Evolutionary conservation across 2,329 filamentous ascomycete genomes (phyloP), one percentile per base, ranked within the genome.

Genomic region (Didymella lethalis): DNA sequence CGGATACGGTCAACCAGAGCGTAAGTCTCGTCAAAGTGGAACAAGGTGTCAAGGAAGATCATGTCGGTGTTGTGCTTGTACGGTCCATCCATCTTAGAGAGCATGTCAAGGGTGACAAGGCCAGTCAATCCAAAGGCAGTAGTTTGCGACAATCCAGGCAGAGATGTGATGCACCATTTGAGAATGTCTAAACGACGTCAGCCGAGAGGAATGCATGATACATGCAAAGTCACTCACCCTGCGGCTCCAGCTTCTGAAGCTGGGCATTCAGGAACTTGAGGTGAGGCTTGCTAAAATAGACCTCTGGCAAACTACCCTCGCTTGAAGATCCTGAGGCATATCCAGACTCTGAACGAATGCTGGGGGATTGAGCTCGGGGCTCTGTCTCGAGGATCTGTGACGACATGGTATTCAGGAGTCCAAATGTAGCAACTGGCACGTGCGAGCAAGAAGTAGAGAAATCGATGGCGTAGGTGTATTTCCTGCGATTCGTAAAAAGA

Each of bases 191-290:
- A 41, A 45, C 28, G 11, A 52, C 43, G 60, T 76, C 64, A 76
- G 78, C 60, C 65, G 36, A 57, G 11, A 47, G 16, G 28, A 29
- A 32, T 38, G 29, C 23, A 28, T 11, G 29, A 34, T 20, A 7
- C 6, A n/a, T 20, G n/a, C 45, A n/a, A 40, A 4, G 28, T 25
- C 49, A 75, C 80, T 67, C 75, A 86, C 85, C 85, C 79, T 94
- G 84, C 62, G 95, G 92, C 75, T 93, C 88, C 78, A 98, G 90
- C 74, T 89, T 86, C 78, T 95, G 91, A 69, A 99, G 83, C 79
- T 96, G 92, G 64, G 88, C 81, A 84, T 99, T 99, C 77, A 99
- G 85, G 79, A 94, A 94, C 71, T 91, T 89, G 68, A 98, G 84
- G 78, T 99, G 94, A 64, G 90, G 86, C 77, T 90, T 90, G 66